Evolutionary conservation across 2,329 filamentous ascomycete species (phyloP).

Genomic region (Aspergillus neoniger): DNA sequence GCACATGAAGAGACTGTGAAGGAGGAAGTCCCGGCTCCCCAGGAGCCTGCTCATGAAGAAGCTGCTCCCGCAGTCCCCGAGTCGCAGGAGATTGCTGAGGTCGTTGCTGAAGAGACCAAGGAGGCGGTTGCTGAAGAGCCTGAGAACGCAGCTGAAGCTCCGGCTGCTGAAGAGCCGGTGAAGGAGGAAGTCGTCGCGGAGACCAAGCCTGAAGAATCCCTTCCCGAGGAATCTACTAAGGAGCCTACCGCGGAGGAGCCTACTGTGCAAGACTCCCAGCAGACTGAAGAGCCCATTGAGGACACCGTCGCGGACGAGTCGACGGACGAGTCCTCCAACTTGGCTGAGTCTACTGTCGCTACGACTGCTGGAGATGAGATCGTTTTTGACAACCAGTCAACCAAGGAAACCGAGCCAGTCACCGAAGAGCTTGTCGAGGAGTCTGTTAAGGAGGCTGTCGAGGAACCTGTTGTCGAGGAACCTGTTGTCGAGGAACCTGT

Average conservation of each 20-base stretch:
- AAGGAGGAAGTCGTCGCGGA: slow-evolving; percentile 5
- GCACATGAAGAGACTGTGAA: background rate
- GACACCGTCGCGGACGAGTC: background rate
- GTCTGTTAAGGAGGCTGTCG: slow-evolving; percentile 3
- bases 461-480: slow-evolving; percentile 6
- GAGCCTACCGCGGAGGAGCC: background rate
- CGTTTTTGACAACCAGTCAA: background rate
- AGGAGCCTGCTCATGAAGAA: slow-evolving; percentile 4
- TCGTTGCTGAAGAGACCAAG: background rate
- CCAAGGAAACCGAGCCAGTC: background rate
- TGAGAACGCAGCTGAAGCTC: background rate
- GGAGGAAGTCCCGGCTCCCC: background rate
- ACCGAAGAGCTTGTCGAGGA: slow-evolving; percentile 7
- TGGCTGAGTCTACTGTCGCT: background rate
- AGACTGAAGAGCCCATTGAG: background rate
- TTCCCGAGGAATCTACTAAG: background rate
- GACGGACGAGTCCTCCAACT: background rate
- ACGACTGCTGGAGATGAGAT: slow-evolving; percentile 1
- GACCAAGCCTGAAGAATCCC: background rate
- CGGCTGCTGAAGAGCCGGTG: background rate
- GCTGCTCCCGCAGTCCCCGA: background rate
- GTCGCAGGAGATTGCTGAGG: background rate
- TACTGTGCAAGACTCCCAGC: background rate
- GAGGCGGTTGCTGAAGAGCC: slow-evolving; percentile 5
- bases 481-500: background rate